These are phyloP conservation scores for Sphagnum tenellum DNA, from an alignment of 225 moss, liverwort and hornwort genomes.

Conservation along the genomic window DNA sequence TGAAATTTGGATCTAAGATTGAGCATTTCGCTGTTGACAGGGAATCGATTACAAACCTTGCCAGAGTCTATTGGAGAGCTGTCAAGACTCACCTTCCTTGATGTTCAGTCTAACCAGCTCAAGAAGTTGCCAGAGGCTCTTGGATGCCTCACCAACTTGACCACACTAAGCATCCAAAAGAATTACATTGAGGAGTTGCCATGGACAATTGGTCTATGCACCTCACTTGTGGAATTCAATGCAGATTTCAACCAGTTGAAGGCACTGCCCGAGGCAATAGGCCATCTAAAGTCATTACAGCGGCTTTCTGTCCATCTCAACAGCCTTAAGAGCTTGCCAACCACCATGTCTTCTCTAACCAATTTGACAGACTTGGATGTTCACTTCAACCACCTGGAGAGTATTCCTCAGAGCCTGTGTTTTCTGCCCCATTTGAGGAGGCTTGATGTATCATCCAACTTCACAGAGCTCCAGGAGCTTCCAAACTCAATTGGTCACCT, in stretches of 20 bases:
- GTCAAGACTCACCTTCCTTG: conserved; percentile 35
- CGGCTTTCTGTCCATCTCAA: conserved; percentile 62
- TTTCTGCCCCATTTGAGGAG: conserved; percentile 41
- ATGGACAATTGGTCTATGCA: conserved; percentile 66
- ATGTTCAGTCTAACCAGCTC: conserved; percentile 50
- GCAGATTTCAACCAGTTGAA: conserved; percentile 79
- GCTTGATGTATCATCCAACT: conserved; percentile 82
- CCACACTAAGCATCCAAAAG: conserved; percentile 40
- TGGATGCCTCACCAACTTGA: conserved; percentile 54
- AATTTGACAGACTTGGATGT: conserved; percentile 66
- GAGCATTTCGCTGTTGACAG: conserved; percentile 16
- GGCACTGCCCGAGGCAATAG: conserved; percentile 76
- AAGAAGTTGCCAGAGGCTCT: conserved; percentile 53
- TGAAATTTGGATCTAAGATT: background rate
- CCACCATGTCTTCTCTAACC: conserved; percentile 64
- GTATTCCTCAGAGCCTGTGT: conserved; percentile 71
- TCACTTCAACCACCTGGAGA: conserved; percentile 57
- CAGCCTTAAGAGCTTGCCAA: conserved; percentile 59
- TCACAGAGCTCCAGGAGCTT: conserved; percentile 49
- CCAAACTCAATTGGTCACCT: conserved; percentile 68
- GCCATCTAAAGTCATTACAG: conserved; percentile 48
- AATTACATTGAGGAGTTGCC: conserved; percentile 84
- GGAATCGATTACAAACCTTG: conserved; percentile 58
- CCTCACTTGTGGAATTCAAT: conserved; percentile 55
- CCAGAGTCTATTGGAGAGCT: conserved; percentile 85